Percentiles rank a stretch among this genome's conserved stretches.
These are phyloP conservation scores for Tulasnella sp. DNA, from an alignment of 768 basidiomycete genomes.

Conservation along the genomic window DNA sequence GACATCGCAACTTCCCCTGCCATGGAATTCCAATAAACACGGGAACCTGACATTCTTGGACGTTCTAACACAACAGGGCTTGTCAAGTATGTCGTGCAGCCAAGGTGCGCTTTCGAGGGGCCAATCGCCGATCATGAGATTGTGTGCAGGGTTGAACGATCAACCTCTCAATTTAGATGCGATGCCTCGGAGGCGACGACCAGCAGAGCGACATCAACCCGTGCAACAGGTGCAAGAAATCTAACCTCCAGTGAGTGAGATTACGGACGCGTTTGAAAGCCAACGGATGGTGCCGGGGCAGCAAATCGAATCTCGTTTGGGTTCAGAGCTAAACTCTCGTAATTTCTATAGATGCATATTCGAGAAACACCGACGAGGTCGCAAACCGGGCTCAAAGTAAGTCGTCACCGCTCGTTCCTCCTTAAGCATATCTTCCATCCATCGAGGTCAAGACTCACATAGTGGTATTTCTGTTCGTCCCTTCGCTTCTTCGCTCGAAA, in stretches of 20 bases:
- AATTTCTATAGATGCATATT: constrained; percentile 52
- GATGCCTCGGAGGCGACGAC: constrained; percentile 82
- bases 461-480: constrained; percentile 16
- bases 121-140: constrained; percentile 2
- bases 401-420: too few species aligned
- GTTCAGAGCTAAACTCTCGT: too few species aligned
- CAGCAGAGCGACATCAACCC: constrained; percentile 42
- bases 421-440: too few species aligned
- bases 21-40: too few species aligned
- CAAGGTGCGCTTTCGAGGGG: constrained; percentile 40
- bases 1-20: neutral
- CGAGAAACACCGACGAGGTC: constrained; percentile 79
- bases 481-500: neutral
- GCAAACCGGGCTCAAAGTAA: constrained; percentile 85
- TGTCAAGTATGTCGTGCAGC: constrained; percentile 79
- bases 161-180: constrained; percentile 51
- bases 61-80: constrained; percentile 30
- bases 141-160: constrained; percentile 15
- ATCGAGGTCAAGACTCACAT: too few species aligned
- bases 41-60: neutral
- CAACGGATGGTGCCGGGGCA: too few species aligned
- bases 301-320: too few species aligned
- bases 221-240: constrained; percentile 76
- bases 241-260: constrained; percentile 58
- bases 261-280: too few species aligned